Percentiles rank a stretch among this genome's conserved stretches.
phyloP scores from a whole-genome alignment of 768 basidiomycete genomes.

The Coprinellus micaceus region DNA sequence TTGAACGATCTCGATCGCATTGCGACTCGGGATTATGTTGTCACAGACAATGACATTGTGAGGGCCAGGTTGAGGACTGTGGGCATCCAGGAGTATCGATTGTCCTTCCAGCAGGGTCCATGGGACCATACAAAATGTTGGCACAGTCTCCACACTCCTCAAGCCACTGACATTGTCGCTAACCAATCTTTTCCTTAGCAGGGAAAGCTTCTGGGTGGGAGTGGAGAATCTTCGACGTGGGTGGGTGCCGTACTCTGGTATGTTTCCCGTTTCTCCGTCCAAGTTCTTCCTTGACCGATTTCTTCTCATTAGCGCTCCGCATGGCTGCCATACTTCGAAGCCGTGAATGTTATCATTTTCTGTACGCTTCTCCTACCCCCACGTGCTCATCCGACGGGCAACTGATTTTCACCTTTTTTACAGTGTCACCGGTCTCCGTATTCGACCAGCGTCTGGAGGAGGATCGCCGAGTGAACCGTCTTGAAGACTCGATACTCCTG shows the following conservation, averaged over 20 bases:
- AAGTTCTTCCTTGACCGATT: neutral
- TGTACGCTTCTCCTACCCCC: conserved; percentile 26
- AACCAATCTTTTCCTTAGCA: conserved; percentile 1
- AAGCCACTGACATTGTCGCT: neutral
- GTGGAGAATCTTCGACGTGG: conserved; percentile 78
- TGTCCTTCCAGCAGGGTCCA: conserved; percentile 44
- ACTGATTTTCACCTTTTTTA: neutral
- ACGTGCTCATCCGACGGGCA: neutral
- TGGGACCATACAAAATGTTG: conserved; percentile 35
- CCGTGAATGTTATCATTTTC: conserved; percentile 77
- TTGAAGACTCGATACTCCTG: conserved; percentile 69
- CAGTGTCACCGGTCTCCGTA: conserved; percentile 72
- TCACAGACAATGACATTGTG: conserved; percentile 70
- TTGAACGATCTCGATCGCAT: conserved; percentile 66
- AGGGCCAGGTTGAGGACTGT: conserved; percentile 67
- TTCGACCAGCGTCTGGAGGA: conserved; percentile 75
- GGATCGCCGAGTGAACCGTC: conserved; percentile 64
- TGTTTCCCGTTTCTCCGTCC: conserved; percentile 15
- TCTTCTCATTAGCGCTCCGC: conserved; percentile 54
- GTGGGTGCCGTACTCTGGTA: conserved; percentile 67
- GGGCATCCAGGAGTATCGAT: conserved; percentile 64
- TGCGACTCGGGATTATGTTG: conserved; percentile 54
- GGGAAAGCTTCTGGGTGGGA: conserved; percentile 41
- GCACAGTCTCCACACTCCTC: neutral
- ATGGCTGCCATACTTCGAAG: conserved; percentile 80